Evolutionary conservation across 108 stramenopile genomes (phyloP).

Genomic region (Epithemia pelagica): DNA sequence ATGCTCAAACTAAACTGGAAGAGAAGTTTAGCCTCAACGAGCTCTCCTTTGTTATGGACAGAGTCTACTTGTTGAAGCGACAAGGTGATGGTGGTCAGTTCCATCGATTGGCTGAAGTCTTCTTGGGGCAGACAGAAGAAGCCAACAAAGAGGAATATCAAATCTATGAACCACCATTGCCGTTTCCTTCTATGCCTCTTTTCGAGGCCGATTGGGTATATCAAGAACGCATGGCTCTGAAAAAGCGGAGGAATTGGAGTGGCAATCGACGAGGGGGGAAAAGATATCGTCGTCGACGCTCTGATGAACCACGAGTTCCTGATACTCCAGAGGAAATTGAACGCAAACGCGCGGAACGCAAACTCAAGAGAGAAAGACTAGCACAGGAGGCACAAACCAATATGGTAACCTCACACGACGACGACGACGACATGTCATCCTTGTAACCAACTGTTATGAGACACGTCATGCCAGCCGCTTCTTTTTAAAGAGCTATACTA

Average conservation of each 20-base stretch:
- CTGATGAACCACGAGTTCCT: constrained; percentile 15
- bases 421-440: no score
- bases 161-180: constrained; percentile 34
- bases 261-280: constrained; percentile 12
- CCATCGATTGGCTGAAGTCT: constrained; percentile 44
- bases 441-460: no score
- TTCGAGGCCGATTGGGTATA: constrained; percentile 72
- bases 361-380: constrained; percentile 39
- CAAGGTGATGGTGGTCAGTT: constrained; percentile 73
- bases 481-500: no score
- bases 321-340: constrained; percentile 43
- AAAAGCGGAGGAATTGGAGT: constrained; percentile 40
- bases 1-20: constrained; percentile 38
- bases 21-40: constrained; percentile 1
- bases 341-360: constrained; percentile 35
- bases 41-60: constrained; percentile 39
- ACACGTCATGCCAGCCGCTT: no score
- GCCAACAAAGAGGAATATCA: constrained; percentile 12
- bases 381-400: no score
- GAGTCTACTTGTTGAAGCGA: constrained; percentile 60
- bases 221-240: constrained; percentile 57
- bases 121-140: constrained; percentile 12
- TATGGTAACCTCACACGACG: no score
- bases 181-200: constrained; percentile 62
- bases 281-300: constrained; percentile 6